phyloP scores from a whole-genome alignment of 2,329 filamentous ascomycete species.

The Falciphora oryzae region DNA sequence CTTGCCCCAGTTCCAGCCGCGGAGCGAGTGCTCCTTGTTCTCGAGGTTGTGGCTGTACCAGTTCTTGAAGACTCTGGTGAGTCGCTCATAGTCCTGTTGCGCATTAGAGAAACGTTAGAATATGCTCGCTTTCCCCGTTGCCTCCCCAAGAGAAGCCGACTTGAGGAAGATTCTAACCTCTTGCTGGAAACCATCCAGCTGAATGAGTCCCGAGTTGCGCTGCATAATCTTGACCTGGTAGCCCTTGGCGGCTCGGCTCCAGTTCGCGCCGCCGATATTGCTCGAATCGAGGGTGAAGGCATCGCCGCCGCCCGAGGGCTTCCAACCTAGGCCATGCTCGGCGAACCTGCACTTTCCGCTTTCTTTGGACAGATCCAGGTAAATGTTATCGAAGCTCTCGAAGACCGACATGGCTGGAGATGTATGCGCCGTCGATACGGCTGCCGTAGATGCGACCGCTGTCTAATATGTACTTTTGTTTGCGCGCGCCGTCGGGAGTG shows the following conservation, averaged over 20 bases:
- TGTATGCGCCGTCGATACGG: neutral
- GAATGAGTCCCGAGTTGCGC: constrained; percentile 77
- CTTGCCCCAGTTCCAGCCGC: constrained; percentile 99
- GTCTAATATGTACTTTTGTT: neutral
- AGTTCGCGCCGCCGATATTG: constrained; percentile 83
- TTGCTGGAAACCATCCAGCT: constrained; percentile 90
- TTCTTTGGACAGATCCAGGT: constrained; percentile 90
- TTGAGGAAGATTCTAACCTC: constrained; percentile 42
- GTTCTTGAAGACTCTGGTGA: constrained; percentile 91
- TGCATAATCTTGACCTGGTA: constrained; percentile 91
- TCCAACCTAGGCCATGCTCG: constrained; percentile 93
- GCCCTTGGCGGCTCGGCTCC: constrained; percentile 88
- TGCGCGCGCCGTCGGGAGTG: neutral
- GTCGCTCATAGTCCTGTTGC: constrained; percentile 73
- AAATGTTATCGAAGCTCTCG: constrained; percentile 97
- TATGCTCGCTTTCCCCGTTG: constrained; percentile 11
- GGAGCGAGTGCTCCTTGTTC: constrained; percentile 85
- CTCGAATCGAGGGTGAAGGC: constrained; percentile 88
- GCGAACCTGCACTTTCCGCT: constrained; percentile 91
- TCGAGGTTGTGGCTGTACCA: constrained; percentile 96
- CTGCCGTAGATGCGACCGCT: neutral
- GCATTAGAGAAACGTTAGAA: constrained; percentile 2
- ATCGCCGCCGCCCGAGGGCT: constrained; percentile 77
- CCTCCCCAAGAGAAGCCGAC: constrained; percentile 19
- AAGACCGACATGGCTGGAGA: constrained; percentile 27